Conservation (phyloP, 2,329 filamentous ascomycete genomes). For the Exserohilum rostratum region DNA sequence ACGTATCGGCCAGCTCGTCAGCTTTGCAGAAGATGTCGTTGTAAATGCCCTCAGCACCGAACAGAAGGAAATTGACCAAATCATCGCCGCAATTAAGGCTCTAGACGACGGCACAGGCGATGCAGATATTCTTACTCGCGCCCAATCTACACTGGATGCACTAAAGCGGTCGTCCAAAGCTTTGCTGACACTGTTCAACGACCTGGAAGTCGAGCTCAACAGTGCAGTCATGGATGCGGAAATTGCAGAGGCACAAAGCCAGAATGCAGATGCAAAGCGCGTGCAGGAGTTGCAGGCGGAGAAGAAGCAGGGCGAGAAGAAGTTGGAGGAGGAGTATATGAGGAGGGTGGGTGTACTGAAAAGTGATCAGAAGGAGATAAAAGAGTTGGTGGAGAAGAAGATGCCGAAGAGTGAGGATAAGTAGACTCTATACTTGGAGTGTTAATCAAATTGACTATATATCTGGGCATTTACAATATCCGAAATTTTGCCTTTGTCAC, state of each 20-base stretch:
- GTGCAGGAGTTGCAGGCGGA: constrained; percentile 47
- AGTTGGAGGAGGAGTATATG: constrained; percentile 42
- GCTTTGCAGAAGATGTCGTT: constrained; percentile 58
- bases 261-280: constrained; percentile 50
- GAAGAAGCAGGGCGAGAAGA: constrained; percentile 41
- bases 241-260: constrained; percentile 58
- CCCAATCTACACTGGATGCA: constrained; percentile 35
- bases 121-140: constrained; percentile 29
- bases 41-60: constrained; percentile 58
- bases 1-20: constrained; percentile 58
- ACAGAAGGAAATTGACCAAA: constrained; percentile 57
- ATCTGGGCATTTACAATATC: no score
- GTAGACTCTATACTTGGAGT: constrained; percentile 55
- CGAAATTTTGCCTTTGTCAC: no score
- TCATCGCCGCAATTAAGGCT: constrained; percentile 52
- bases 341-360: constrained; percentile 51
- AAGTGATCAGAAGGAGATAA: constrained; percentile 39
- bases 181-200: constrained; percentile 52
- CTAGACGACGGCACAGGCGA: constrained; percentile 42
- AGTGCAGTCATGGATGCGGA: constrained; percentile 60
- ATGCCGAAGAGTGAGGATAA: constrained; percentile 48
- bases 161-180: constrained; percentile 50
- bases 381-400: constrained; percentile 39
- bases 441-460: constrained; percentile 48
- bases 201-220: constrained; percentile 58